Evolutionary conservation across 257 asterid genomes (phyloP), one percentile per base, ranked within the genome.

Genomic region (Petunia axillaris): DNA sequence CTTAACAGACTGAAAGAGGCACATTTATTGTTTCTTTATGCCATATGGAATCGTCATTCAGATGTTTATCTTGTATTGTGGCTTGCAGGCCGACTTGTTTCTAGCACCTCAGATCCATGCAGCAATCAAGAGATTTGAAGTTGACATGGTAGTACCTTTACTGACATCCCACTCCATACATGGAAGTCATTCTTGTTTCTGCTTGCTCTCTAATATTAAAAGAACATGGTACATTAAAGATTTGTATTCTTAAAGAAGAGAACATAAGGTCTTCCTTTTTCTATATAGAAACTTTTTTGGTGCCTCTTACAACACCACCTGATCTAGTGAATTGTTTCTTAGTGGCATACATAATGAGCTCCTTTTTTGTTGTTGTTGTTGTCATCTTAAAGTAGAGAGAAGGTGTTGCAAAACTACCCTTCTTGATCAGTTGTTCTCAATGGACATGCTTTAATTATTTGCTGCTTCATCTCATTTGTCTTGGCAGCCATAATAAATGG

Each of bases 51-150:
- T 48, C 77, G 25, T 44, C 25, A 50, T 50, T 71, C 62, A 48
- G 62, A 71, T 71, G 62, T 44, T 71, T 11, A 50, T 25, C 62
- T 71, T 71, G 16, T 48, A 46, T 59, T 48, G 68, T 58, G 59
- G 59, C 71, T 55, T 88, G 83, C 93, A 91, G 97, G 97, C 92
- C 83, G 97, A 93, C 88, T 60, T 90, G 76, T 93, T 87, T 87
- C 81, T 93, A 85, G 94, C 94, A 25, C 97, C 97, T 80, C 96
- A 93, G 85, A 88, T 93, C 77, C 91, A 90, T 55, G 91, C 82
- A 46, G 89, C 91, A 46, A 77, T 89, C 82, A 82, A 66, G 78
- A 89, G 90, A 79, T 91, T 93, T 87, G 84, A 65, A 46, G 41
- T 93, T 75, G 92, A 91, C 86, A 87, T 90, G 91, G 91, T 88